A percentile compares a stretch with the other conserved stretches of the same genome.
Conservation (phyloP, 345 rosid genomes). For the Excoecaria cochinchinensis region DNA sequence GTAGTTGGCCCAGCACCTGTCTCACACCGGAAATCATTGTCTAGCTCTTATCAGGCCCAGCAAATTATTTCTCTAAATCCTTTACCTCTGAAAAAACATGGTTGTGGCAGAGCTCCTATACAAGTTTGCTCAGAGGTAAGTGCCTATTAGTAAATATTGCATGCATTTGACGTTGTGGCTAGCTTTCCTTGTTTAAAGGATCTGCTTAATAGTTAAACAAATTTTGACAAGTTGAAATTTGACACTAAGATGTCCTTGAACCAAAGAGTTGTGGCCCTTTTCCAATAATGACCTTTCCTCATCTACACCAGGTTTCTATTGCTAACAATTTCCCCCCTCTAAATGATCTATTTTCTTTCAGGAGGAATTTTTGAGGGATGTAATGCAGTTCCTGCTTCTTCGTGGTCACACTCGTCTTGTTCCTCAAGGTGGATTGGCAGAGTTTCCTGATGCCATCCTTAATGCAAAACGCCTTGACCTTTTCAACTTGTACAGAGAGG, state of each 20-base stretch:
- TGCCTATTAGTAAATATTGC: not conserved
- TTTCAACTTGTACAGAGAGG: conserved; percentile 97
- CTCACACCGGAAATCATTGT: conserved; percentile 66
- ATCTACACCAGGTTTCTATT: not conserved
- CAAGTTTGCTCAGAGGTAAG: conserved; percentile 93
- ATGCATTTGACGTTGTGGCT: not conserved
- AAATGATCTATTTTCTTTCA: conserved; percentile 29
- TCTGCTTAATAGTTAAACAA: not conserved
- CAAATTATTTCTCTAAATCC: conserved; percentile 93
- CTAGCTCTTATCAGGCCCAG: conserved; percentile 83
- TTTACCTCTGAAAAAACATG: conserved; percentile 91
- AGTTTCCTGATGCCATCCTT: conserved; percentile 96
- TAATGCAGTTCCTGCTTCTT: conserved; percentile 87
- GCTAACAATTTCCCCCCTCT: not conserved
- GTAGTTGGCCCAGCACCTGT: conserved; percentile 47
- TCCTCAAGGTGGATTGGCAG: conserved; percentile 90
- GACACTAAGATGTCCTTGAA: not conserved
- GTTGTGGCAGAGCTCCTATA: conserved; percentile 93
- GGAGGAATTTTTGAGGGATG: conserved; percentile 98
- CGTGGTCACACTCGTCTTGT: conserved; percentile 97
- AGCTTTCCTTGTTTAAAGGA: not conserved
- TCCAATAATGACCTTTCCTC: not conserved
- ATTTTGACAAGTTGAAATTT: not conserved
- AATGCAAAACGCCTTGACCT: conserved; percentile 97
- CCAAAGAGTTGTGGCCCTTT: not conserved